Evolutionary conservation across 495 filamentous ascomycete genomes (phyloP), one percentile per base, ranked within the genome.

Genomic region (Talaromyces trachyspermus): DNA sequence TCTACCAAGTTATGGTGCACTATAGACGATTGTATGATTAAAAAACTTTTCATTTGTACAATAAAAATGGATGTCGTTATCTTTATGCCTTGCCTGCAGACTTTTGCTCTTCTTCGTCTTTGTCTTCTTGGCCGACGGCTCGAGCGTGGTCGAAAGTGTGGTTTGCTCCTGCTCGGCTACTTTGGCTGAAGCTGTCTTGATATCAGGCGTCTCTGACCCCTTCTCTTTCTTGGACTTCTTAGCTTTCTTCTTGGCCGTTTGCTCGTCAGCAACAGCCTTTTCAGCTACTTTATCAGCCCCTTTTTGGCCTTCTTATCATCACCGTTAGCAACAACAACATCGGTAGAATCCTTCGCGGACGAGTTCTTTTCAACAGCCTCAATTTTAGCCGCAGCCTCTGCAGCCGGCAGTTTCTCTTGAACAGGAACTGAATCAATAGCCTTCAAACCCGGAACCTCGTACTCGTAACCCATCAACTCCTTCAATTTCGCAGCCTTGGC

Each of bases 391-490:
- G 60, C 43, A 46, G 51, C 59, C 48, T 64, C 62, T 24, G 63
- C 35, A 10, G 53, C 57, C 54, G 67, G 61, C 38, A 49, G 41
- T 29, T 51, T 55, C 46, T 69, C 62, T 51, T 68, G 64, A 24
- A 70, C 51, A 19, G 71, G 70, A 10, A 86, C 74, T 35, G 70
- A 70, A 22, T 78, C 77, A 30, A 88, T 76, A 26, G 72, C 69
- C 73, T 84, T 92, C 54, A 95, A 62, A 50, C 70, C 67, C 2
- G 89, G 88, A 11, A 79, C 71, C 35, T 88, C 79, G 57, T 88
- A 86, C 43, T 94, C 85, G 64, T 98, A 98, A 18, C 83, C 92
- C 39, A n/a, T n/a, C n/a, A 95, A 65, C 29, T 68, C 80, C 73
- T 86, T 84, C 49, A 95, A 63, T 70, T 86, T 85, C 60, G 85